Conservation (phyloP, 805 yeast species). For the Tetrapisispora iriomotensis region DNA sequence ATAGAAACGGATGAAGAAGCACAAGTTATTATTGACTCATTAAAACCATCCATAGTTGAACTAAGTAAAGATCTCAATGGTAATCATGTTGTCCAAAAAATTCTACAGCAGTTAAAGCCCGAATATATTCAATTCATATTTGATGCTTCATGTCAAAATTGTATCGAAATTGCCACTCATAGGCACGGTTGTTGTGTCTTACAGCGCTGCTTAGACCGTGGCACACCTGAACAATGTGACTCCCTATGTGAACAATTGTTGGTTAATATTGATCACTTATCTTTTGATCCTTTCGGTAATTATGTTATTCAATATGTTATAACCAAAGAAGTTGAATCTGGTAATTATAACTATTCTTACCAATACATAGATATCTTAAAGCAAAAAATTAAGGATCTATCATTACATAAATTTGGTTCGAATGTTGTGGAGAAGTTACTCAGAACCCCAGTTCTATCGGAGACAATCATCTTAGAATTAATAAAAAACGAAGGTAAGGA, state of each 20-base stretch:
- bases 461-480: conserved; percentile 44
- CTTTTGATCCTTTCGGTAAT: conserved; percentile 92
- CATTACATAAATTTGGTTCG: conserved; percentile 86
- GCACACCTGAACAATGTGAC: conserved; percentile 57
- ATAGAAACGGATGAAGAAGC: conserved; percentile 65
- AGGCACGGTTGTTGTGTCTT: conserved; percentile 96
- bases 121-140: conserved; percentile 79
- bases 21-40: conserved; percentile 45
- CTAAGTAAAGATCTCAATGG: conserved; percentile 88
- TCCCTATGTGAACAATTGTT: conserved; percentile 62
- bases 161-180: conserved; percentile 81
- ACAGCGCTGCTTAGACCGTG: conserved; percentile 90
- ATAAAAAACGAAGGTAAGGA: conserved; percentile 25
- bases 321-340: conserved; percentile 32
- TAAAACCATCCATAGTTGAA: conserved; percentile 63
- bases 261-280: conserved; percentile 53
- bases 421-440: conserved; percentile 89
- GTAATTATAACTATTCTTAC: conserved; percentile 24
- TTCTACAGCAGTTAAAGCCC: conserved; percentile 60
- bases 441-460: conserved; percentile 36
- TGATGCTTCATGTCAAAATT: conserved; percentile 67
- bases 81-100: conserved; percentile 91
- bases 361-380: conserved; percentile 30
- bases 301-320: conserved; percentile 92
- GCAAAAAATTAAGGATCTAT: conserved; percentile 35